These are phyloP conservation scores for Cladorrhinum sp. DNA, from an alignment of 2,329 filamentous ascomycete genomes.

Conservation along the genomic window DNA sequence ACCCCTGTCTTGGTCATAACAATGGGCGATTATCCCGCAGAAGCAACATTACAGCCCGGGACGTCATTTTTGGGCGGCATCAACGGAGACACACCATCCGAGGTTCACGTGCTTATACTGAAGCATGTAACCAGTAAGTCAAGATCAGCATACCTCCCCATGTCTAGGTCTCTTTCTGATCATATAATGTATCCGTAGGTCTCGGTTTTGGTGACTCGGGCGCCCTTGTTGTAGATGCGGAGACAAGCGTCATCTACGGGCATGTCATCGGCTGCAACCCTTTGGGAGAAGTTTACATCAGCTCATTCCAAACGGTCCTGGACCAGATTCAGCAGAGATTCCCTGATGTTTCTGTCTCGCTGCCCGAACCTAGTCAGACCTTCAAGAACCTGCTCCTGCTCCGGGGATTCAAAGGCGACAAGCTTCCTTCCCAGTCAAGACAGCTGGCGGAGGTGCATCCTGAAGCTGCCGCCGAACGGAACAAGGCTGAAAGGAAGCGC, in stretches of 20 bases:
- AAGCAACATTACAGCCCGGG: background rate
- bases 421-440: too few species aligned
- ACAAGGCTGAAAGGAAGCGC: too few species aligned
- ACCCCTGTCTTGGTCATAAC: background rate
- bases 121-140: background rate
- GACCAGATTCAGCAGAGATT: background rate
- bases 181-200: too few species aligned
- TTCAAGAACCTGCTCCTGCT: background rate
- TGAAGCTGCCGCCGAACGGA: too few species aligned
- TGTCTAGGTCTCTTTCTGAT: too few species aligned
- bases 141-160: too few species aligned
- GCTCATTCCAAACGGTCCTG: background rate
- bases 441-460: too few species aligned
- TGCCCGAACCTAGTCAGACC: background rate
- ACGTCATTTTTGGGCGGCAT: background rate
- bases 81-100: background rate
- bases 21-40: background rate
- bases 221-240: background rate
- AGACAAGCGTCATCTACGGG: background rate
- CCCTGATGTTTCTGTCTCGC: background rate
- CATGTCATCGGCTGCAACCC: background rate
- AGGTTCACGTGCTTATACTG: background rate
- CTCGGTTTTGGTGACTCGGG: background rate
- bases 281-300: background rate
- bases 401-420: too few species aligned